Evolutionary conservation across 306 rosid genomes (phyloP).

Genomic region (Glycyrrhiza uralensis): DNA sequence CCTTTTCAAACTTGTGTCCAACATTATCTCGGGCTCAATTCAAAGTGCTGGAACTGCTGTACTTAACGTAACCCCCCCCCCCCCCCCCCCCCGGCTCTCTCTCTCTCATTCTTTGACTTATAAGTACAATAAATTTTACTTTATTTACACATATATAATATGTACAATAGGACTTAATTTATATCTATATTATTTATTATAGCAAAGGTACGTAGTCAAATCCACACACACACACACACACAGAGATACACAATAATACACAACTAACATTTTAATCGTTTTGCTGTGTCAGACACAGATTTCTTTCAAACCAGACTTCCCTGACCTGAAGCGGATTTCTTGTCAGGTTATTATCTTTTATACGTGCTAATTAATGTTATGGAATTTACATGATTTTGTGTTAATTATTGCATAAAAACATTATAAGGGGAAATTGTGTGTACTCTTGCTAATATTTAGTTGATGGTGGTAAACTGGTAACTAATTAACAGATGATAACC

Average conservation of each 20-base stretch:
- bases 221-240: not conserved
- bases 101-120: not conserved
- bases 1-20: constrained; percentile 7
- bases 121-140: not conserved
- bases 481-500: constrained; percentile 25
- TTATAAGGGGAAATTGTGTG: not conserved
- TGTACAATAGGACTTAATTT: too few relatives aligned
- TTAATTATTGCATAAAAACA: too few relatives aligned
- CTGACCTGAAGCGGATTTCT: constrained; percentile 19
- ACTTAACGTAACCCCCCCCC: not conserved
- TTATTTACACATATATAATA: too few relatives aligned
- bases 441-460: not conserved
- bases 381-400: not conserved
- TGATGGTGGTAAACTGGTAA: not conserved
- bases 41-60: constrained; percentile 10
- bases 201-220: too few relatives aligned
- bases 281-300: not conserved
- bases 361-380: not conserved
- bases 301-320: constrained; percentile 18
- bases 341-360: constrained; percentile 22
- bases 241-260: too few relatives aligned
- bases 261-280: not conserved
- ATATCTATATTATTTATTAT: too few relatives aligned
- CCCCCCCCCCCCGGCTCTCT: too few relatives aligned
- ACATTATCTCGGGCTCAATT: not conserved